Conservation (phyloP, 768 basidiomycete species). For the Leccinum pellstonianum region DNA sequence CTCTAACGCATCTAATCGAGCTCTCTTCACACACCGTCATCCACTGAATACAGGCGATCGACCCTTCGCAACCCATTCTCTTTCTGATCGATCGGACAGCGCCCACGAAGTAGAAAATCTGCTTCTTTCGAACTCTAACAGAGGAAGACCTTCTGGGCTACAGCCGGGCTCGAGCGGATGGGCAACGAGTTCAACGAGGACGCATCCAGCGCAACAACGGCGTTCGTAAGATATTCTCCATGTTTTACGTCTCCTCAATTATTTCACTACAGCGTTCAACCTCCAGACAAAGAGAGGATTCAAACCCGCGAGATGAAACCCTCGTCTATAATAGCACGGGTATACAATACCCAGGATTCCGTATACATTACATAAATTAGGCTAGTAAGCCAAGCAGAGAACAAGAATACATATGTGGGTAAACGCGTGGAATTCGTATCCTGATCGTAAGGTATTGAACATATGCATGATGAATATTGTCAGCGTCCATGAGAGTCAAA, state of each 20-base stretch:
- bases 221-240: constrained; percentile 18
- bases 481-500: constrained; percentile 9
- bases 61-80: constrained; percentile 43
- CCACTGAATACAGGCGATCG: constrained; percentile 38
- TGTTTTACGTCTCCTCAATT: neutral
- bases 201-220: constrained; percentile 27
- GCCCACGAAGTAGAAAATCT: constrained; percentile 72
- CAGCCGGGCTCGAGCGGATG: constrained; percentile 37
- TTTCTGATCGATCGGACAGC: constrained; percentile 64
- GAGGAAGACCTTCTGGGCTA: constrained; percentile 20
- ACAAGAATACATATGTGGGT: constrained; percentile 24
- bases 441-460: constrained; percentile 14
- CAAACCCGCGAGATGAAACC: constrained; percentile 39
- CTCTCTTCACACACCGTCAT: constrained; percentile 41
- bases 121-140: constrained; percentile 36
- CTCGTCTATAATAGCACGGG: neutral
- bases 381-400: constrained; percentile 11
- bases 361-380: constrained; percentile 17
- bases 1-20: constrained; percentile 25
- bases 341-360: neutral
- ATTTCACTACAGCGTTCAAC: constrained; percentile 41
- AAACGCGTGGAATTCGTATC: constrained; percentile 5
- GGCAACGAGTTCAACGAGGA: constrained; percentile 29
- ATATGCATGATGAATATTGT: constrained; percentile 7
- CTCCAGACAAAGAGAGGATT: constrained; percentile 45